Base-by-base conservation (phyloP, 345 rosid species). In the Theobroma cacao region DNA sequence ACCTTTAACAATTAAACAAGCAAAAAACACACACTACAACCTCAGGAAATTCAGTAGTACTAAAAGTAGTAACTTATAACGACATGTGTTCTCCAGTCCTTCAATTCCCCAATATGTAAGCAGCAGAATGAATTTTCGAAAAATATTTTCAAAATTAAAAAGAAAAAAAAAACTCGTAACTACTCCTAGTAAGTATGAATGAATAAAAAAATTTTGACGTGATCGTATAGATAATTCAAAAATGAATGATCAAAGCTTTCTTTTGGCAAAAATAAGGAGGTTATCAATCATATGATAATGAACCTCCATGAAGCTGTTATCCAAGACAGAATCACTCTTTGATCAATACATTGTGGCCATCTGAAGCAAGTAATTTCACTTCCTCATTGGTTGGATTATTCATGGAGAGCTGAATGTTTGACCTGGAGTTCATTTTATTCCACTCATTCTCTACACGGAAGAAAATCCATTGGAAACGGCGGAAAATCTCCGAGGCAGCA, bases 381-480 rank as follows among this genome's bases (percentile, higher is more conserved):
- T 82, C 93, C 78, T 92, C 97, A n/a, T 34, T 75, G 33, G 79
- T 40, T 76, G 71, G 74, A 64, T 88, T 94, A 30, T 63, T 79
- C 75, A 58, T 52, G 55, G 90, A 56, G 66, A 76, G 78, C 85
- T 90, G 90, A 82, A 83, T 64, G 69, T 68, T 81, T 33, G 92
- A 80, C 87, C 86, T 82, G 84, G 89, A 75, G 82, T 82, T 94
- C 86, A 89, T 89, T 78, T 90, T 92, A 73, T 90, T 89, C 98
- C 95, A 93, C 79, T 94, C 94, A 7, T 94, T 97, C 78, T 94
- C 98, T 2, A 97, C 90, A 1, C 98, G 97, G 85, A 97, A 97
- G 81, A 97, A 97, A 38, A 90, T 89, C 98, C 98, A 97, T 64
- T 93, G 99, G 84, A 97, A 94, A 3, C 98, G 87, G 1, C 98